These are phyloP conservation scores for Porpolomopsis calyptriformis DNA, from an alignment of 768 basidiomycete genomes.

Conservation along the genomic window DNA sequence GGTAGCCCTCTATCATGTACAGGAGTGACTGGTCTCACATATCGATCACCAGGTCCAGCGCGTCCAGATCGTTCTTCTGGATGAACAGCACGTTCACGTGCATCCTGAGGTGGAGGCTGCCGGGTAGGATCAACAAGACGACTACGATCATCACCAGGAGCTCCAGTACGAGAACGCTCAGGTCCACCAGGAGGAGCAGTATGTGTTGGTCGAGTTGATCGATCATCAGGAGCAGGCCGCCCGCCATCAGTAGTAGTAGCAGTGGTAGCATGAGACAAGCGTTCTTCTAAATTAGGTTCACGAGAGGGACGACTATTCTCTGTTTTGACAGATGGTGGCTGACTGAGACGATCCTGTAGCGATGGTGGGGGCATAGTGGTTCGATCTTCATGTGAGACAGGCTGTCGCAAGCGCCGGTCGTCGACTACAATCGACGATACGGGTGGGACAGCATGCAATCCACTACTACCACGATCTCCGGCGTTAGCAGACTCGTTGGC, in stretches of 20 bases:
- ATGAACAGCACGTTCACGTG: conserved; percentile 13
- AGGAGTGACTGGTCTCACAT: conserved; percentile 5
- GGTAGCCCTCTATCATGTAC: conserved; percentile 1
- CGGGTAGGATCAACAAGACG: conserved; percentile 7
- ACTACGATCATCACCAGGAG: conserved; percentile 13
- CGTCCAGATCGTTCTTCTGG: conserved; percentile 17
- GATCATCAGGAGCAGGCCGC: conserved; percentile 12
- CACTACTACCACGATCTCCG: conserved; percentile 14
- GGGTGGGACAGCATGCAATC: conserved; percentile 10
- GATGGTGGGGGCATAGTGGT: conserved; percentile 23
- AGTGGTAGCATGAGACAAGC: conserved; percentile 25
- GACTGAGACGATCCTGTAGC: conserved; percentile 29
- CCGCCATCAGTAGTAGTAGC: conserved; percentile 14
- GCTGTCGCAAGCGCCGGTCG: conserved; percentile 13
- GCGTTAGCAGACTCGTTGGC: conserved; percentile 13
- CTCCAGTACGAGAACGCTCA: conserved; percentile 12
- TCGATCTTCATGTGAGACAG: conserved; percentile 28
- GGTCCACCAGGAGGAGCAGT: conserved; percentile 11
- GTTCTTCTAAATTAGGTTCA: conserved; percentile 31
- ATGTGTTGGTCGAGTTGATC: conserved; percentile 10
- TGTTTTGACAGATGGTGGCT: conserved; percentile 15
- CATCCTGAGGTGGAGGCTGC: conserved; percentile 11
- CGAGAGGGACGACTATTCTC: conserved; percentile 13
- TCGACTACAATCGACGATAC: conserved; percentile 9
- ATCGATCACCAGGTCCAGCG: conserved; percentile 7